Evolutionary conservation across 768 basidiomycete species (phyloP), one percentile per base, ranked within the genome.

Genomic region (Rhizopogon rudus): DNA sequence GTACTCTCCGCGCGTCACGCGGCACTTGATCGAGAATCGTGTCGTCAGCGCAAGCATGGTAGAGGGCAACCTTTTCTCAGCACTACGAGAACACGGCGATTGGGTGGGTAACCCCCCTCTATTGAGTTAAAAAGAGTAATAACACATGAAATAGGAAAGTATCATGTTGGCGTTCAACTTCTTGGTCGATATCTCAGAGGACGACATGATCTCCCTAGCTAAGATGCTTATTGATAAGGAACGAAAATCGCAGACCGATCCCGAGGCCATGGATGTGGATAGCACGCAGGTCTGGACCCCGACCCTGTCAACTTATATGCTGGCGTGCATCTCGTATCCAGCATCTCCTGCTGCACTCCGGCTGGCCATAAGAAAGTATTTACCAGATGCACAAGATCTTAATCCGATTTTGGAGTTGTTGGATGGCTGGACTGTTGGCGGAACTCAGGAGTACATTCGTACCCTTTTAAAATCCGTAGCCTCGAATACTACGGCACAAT

Each of bases 161-260:
- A 73, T 88, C 42, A 64, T 77, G 55, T 60, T 82, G 12, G 78
- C 86, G 33, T 68, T 91, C 46, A 67, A 71, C 3, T 71, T 64
- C 2, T 82, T 91, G 17, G 63, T 73, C 6, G 90, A 93, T 65
- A 61, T 93, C 54, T 72, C 84, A 2, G 89, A 92, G 66, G 62
- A 72, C 14, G 85, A 89, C 57, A 65, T 91, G 40, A 74, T 88
- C 22, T 74, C 78, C 31, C 70, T 77, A 3, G 73, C 90, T 3
- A 73, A 72, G 44, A 60, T 66, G 13, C 74, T 86, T 17, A 65
- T 80, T 13, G 67, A 66, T 9, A 67, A 65, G 16, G 73, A 80
- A 55, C 73, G 69, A 17, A 64, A 55, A 49, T 52, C 35, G 28
- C 57, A 61, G 55, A 53, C 40, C 17, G 45, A 25, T 51, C 40